phyloP scores from a whole-genome alignment of 108 stramenopile genomes.

The Parietichytrium sp. region DNA sequence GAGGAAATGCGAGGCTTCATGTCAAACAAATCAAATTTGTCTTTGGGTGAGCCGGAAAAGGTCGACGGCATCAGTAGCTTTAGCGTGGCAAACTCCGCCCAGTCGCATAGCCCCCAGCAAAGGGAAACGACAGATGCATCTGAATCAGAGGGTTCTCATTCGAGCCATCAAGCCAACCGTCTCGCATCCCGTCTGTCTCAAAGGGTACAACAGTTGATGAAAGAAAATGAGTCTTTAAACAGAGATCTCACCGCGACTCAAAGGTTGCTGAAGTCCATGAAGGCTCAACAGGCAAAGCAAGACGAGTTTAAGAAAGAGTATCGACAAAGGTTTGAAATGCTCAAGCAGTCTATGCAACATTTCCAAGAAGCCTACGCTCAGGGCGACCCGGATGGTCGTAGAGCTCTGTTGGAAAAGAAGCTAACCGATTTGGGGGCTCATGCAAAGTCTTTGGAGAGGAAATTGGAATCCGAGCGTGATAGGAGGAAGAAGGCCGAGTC shows the following conservation, averaged over 20 bases:
- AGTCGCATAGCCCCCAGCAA: too few relatives aligned
- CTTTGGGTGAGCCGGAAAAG: too few relatives aligned
- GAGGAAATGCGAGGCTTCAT: too few relatives aligned
- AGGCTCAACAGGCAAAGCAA: not conserved
- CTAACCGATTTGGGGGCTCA: not conserved
- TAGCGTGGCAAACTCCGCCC: too few relatives aligned
- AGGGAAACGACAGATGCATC: too few relatives aligned
- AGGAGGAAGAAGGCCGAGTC: not conserved
- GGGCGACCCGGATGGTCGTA: not conserved
- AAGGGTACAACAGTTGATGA: not conserved
- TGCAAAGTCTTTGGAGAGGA: not conserved
- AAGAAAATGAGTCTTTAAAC: not conserved
- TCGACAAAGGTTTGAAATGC: not conserved
- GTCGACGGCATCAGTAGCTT: too few relatives aligned
- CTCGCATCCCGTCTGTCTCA: not conserved
- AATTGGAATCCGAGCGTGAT: not conserved
- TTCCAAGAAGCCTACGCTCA: not conserved
- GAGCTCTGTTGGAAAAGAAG: not conserved
- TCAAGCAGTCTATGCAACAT: slow-evolving; percentile 21
- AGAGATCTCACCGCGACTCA: not conserved
- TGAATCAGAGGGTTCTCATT: too few relatives aligned
- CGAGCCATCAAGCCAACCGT: too few relatives aligned
- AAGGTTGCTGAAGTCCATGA: not conserved
- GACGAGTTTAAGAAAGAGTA: not conserved
- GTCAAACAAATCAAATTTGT: too few relatives aligned